Evolutionary conservation across 148 eudicot genomes (phyloP), one percentile per base, ranked within the genome.

Genomic region (Chenopodium suecicum): DNA sequence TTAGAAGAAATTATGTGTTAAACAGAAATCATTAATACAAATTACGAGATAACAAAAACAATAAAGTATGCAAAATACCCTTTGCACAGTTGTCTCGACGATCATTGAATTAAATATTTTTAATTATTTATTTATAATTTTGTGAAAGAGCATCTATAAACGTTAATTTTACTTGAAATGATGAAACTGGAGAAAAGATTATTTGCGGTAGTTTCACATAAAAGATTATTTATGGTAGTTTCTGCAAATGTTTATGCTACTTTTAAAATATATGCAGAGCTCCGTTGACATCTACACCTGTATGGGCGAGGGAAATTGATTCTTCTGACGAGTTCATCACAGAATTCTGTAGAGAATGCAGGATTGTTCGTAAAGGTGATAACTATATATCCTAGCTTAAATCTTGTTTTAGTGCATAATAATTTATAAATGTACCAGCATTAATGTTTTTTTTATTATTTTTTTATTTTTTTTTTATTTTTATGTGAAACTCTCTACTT

Each of bases 331-430:
- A 96, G 82, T 85, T 96, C 82, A 91, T 96, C 83, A 96, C 98
- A 48, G 99, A 96, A 89, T 96, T 96, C 82, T 96, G 99, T 83
- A 90, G 99, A 91, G 99, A 96, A 85, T 96, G 99, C 88, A 91
- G 99, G 82, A 90, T 96, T 75, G 99, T 96, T 83, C 90, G 99
- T 60, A 96, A 96, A 96, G 99, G 99, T 96, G 87, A 86, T 79
- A 41, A 37, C 23, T 81, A 31, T 31, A 31, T 31, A 31, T 23
- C 77, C 48, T 47, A 27, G 31, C 37, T 67, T 64, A 67, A 29
- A 58, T 70, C 20, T 44, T 71, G 12, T 52, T 58, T 70, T 25
- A 11, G 32, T 41, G 14, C n/a, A n/a, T 78, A 31, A 7, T 2
- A 34, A 70, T 71, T 71, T 34, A 29, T 23, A 37, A 4, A 22